Evolutionary conservation across 805 yeast genomes (phyloP).

Genomic region (Myxozyma lipomycoides): DNA sequence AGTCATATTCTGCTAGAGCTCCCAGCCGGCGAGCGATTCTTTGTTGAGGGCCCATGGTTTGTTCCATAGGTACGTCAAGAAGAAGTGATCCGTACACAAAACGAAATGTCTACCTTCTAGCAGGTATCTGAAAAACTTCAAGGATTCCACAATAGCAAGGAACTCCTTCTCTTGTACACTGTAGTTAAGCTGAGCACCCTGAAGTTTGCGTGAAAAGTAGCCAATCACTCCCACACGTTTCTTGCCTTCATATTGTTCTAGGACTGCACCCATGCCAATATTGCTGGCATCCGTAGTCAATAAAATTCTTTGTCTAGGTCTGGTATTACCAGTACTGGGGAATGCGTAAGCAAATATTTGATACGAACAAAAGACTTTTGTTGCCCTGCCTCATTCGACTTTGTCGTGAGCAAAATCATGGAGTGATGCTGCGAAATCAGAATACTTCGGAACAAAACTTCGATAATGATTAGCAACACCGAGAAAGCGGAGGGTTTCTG

Average conservation of each 20-base stretch:
- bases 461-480: constrained; percentile 21
- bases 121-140: constrained; percentile 8
- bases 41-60: constrained; percentile 6
- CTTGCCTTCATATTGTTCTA: constrained; percentile 20
- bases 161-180: constrained; percentile 14
- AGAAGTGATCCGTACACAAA: constrained; percentile 14
- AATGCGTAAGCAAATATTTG: no score
- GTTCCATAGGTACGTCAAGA: constrained; percentile 1
- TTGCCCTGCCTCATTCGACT: no score
- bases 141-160: constrained; percentile 15
- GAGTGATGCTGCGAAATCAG: no score
- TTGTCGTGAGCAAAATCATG: no score
- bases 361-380: no score
- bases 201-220: constrained; percentile 9
- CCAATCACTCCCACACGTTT: constrained; percentile 14
- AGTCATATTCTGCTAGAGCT: constrained; percentile 16
- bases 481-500: constrained; percentile 7
- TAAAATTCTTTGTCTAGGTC: neutral
- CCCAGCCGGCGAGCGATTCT: constrained; percentile 23
- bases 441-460: constrained; percentile 10
- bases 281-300: constrained; percentile 23
- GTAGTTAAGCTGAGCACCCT: constrained; percentile 12
- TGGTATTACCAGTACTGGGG: no score
- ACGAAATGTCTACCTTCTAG: constrained; percentile 12
- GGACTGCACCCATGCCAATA: no score